Evolutionary conservation across 169 alveolate species (phyloP), one percentile per base, ranked within the genome.

Genomic region (Eimeria falciformis): DNA sequence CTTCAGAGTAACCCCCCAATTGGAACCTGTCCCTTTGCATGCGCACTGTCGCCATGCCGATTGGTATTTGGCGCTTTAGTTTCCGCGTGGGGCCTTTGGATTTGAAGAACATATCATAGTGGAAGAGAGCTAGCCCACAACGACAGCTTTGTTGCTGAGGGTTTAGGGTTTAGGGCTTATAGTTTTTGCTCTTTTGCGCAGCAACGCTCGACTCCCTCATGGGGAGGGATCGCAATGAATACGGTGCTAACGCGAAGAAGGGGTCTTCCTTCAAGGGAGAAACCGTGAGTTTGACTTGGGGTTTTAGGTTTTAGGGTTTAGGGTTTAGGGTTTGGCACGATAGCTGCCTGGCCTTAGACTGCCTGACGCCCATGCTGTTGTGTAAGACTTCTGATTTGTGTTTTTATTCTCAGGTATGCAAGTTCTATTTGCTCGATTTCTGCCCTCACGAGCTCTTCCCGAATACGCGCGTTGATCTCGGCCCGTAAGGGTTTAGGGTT

Each of bases 371-470:
- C 23, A 29, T 71, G 12, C 27, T 17, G 14, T 23, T 17, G 2
- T 62, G 45, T 83, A 43, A 47, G 55, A 27, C 29, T 53, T 50
- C 47, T 27, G 56, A 27, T 50, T 29, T 29, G 27, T 12, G 46
- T 23, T n/a, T 6, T 58, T 25, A 18, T 89, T 73, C 58, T 85
- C 73, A 95, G 96, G 98, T 97, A 18, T 96, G 98, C 94, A 97
- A 97, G 93, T 97, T 95, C 91, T 96, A 87, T 93, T 93, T 97
- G 85, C 94, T 97, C 46, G 98, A 97, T 58, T 97, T 96, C 94
- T 97, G 99, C 82, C 99, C 99, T 9, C 98, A 97, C 84, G 99
- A 97, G 55, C 96, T 97, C 68, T 97, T 97, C 91, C 96, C 97
- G 27, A 96, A 97, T 91, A 97, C 98, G 1, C 96, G 97, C 90